phyloP scores from a whole-genome alignment of 2,329 filamentous ascomycete species.

The Ustilaginoidea virens region DNA sequence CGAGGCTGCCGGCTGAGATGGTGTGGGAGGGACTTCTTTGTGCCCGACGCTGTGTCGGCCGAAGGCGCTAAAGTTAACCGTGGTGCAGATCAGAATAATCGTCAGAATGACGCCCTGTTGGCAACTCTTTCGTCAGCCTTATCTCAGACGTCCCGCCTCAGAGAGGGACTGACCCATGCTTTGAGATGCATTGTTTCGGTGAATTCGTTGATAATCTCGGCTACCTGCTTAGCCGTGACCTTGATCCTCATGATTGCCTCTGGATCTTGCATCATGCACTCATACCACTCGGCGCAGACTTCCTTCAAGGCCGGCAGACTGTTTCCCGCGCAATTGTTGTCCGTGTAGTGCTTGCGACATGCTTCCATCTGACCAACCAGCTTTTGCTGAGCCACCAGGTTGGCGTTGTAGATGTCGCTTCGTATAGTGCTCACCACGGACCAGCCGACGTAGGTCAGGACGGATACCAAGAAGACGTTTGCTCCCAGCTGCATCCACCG shows the following conservation, averaged over 20 bases:
- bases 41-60: slow-evolving; percentile 8
- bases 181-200: slow-evolving; percentile 84
- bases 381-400: slow-evolving; percentile 49
- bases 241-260: slow-evolving; percentile 62
- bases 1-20: slow-evolving; percentile 6
- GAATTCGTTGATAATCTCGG: slow-evolving; percentile 86
- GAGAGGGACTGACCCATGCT: slow-evolving; percentile 31
- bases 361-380: slow-evolving; percentile 57
- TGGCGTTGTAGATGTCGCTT: slow-evolving; percentile 59
- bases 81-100: slow-evolving; percentile 29
- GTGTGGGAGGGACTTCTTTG: background rate
- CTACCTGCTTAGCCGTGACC: slow-evolving; percentile 75
- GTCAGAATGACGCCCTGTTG: slow-evolving; percentile 34
- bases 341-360: slow-evolving; percentile 58
- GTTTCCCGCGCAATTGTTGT: slow-evolving; percentile 56
- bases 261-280: slow-evolving; percentile 77
- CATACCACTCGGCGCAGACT: slow-evolving; percentile 66
- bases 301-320: slow-evolving; percentile 57
- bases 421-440: slow-evolving; percentile 54
- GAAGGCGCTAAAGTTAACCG: slow-evolving; percentile 36
- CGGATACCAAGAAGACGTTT: slow-evolving; percentile 44
- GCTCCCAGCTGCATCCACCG: slow-evolving; percentile 45
- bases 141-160: background rate
- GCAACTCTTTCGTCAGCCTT: background rate
- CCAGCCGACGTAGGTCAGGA: slow-evolving; percentile 51